These are phyloP conservation scores for Alternaria brassicicola DNA, from an alignment of 2,329 filamentous ascomycete species.

Conservation along the genomic window DNA sequence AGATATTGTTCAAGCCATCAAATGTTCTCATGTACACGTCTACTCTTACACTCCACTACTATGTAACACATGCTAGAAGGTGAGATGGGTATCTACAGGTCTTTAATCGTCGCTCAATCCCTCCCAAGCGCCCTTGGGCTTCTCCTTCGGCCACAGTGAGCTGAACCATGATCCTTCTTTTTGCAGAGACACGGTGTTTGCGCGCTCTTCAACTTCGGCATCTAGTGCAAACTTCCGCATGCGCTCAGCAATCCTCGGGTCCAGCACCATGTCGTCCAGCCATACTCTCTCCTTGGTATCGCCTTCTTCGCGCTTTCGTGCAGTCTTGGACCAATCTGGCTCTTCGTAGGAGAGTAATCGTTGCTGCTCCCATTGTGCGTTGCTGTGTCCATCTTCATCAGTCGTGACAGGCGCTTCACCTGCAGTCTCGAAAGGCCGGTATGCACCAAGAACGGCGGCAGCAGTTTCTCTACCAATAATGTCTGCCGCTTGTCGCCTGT, in stretches of 20 bases:
- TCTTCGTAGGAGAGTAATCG: slow-evolving; percentile 73
- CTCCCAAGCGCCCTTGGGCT: slow-evolving; percentile 43
- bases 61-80: slow-evolving; percentile 30
- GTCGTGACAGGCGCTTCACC: slow-evolving; percentile 37
- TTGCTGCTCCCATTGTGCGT: slow-evolving; percentile 64
- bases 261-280: slow-evolving; percentile 74
- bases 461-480: slow-evolving; percentile 86
- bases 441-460: slow-evolving; percentile 72
- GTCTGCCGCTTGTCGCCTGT: slow-evolving; percentile 82
- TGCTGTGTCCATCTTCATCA: slow-evolving; percentile 41
- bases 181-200: slow-evolving; percentile 41
- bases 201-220: slow-evolving; percentile 72
- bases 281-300: slow-evolving; percentile 68
- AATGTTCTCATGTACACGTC: slow-evolving; percentile 34
- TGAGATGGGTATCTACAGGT: slow-evolving; percentile 24
- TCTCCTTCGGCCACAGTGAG: slow-evolving; percentile 41
- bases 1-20: slow-evolving; percentile 25
- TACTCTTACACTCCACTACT: slow-evolving; percentile 35
- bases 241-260: slow-evolving; percentile 73
- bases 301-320: slow-evolving; percentile 61
- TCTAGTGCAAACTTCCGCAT: slow-evolving; percentile 81
- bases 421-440: slow-evolving; percentile 53
- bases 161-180: slow-evolving; percentile 37
- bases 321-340: slow-evolving; percentile 81
- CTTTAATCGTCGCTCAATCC: slow-evolving; percentile 38